Base-by-base conservation (phyloP, 768 basidiomycete species). In the Leccinellum luteum region DNA sequence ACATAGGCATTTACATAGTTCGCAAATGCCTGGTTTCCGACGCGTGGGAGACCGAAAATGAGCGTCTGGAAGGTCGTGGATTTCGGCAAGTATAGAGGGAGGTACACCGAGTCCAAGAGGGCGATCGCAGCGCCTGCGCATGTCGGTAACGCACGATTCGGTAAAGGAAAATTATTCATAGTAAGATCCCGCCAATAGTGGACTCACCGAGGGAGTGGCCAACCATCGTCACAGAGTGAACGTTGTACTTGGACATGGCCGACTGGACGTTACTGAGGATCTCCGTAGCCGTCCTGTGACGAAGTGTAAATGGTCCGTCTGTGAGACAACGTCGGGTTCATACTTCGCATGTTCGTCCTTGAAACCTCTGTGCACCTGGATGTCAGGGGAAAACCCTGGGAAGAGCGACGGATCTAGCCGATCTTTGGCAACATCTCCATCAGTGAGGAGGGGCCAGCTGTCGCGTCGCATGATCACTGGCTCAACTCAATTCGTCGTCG, bases 21-120 rank as follows among this genome's bases (percentile, higher is more conserved):
- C 1, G 84, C 85, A 60, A 86, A 87, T 0, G 73, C 80, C 65
- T 81, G 74, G 66, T 86, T 86, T 30, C 85, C 84, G 3, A 75
- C 74, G 6, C 75, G 67, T 12, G 75, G 76, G 21, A 73, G 61
- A 19, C 74, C 76, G 47, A 72, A 77, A 7, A 54, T 25, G 49
- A 74, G 47, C 2, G 68, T 68, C 30, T 54, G 50, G 67, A 76
- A 65, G 1, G 63, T 62, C 3, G 68, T 73, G 34, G 59, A 60
- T 1, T 60, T 21, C 15, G 74, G 73, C 14, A 77, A 66, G 43
- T 70, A 64, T 14, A 75, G 65, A 2, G 66, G 73, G 3, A 77
- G 73, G 62, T 69, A 76, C 5, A 76, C 67, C 2, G 74, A 64
- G 52, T 77, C 75, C 3, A 77, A 66, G 6, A 73, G 61, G 12